phyloP scores from a whole-genome alignment of 1,284 basidiomycete species.

The Ustilago loliicola region DNA sequence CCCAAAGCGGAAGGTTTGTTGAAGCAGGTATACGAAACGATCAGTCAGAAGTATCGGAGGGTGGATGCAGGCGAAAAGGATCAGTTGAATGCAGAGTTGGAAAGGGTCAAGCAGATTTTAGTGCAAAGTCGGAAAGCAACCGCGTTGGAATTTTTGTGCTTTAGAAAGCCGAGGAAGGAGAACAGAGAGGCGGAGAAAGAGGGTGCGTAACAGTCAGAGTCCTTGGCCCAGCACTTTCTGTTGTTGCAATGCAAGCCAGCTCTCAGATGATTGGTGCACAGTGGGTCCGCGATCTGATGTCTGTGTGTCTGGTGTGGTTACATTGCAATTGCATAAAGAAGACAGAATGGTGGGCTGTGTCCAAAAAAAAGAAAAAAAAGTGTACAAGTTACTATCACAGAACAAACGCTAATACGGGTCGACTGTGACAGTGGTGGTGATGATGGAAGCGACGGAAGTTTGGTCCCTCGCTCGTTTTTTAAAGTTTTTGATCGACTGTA shows the following conservation, averaged over 20 bases:
- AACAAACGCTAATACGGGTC: no score
- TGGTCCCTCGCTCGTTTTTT: not conserved
- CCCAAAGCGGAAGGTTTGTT: constrained; percentile 83
- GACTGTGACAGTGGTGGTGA: constrained; percentile 5
- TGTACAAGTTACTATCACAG: no score
- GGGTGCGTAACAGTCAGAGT: no score
- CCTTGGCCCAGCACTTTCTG: no score
- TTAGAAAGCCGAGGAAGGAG: constrained; percentile 41
- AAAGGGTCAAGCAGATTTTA: constrained; percentile 89
- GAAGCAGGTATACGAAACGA: constrained; percentile 91
- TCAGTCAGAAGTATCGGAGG: constrained; percentile 83
- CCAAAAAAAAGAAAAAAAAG: not conserved
- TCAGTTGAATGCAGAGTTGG: constrained; percentile 78
- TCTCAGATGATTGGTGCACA: not conserved
- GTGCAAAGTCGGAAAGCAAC: constrained; percentile 88
- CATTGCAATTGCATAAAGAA: constrained; percentile 1
- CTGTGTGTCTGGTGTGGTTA: not conserved
- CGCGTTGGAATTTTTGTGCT: constrained; percentile 92
- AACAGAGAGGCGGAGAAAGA: not conserved
- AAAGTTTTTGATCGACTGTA: not conserved
- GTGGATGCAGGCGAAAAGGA: constrained; percentile 12
- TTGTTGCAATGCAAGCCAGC: not conserved
- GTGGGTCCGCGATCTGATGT: not conserved
- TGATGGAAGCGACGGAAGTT: not conserved
- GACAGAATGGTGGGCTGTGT: not conserved